These are phyloP conservation scores for Solanum stenotomum DNA, from an alignment of 257 asterid species.

Conservation along the genomic window DNA sequence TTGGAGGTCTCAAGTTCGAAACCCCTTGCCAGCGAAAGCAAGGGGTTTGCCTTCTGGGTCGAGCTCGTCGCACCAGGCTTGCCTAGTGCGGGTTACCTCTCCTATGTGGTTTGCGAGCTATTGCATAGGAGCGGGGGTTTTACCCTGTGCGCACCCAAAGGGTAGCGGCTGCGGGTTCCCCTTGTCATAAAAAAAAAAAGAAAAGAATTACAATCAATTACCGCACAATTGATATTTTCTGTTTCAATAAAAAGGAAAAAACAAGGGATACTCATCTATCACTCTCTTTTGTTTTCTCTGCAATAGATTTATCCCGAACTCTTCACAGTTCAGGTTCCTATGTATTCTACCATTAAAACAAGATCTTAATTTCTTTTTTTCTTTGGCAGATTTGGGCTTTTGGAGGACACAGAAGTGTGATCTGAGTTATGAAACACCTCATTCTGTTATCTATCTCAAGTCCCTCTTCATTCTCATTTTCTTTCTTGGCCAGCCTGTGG, in stretches of 20 bases:
- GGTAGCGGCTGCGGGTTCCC: too few species aligned
- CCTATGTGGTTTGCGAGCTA: too few species aligned
- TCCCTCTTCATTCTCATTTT: neutral
- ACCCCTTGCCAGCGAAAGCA: too few species aligned
- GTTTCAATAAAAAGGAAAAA: neutral
- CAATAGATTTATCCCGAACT: neutral
- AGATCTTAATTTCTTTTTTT: neutral
- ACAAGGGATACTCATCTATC: neutral
- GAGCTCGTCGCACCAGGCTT: too few species aligned
- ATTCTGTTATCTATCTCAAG: neutral
- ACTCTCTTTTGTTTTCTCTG: neutral
- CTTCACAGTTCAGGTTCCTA: neutral
- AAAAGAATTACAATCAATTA: neutral
- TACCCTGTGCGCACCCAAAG: too few species aligned
- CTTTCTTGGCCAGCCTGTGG: neutral
- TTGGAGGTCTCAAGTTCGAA: too few species aligned
- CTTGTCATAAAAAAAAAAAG: too few species aligned
- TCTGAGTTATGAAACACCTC: constrained; percentile 23
- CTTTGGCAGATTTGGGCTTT: constrained; percentile 92
- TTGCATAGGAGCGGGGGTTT: too few species aligned
- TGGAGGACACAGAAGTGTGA: constrained; percentile 87
- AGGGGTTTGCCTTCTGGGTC: too few species aligned
- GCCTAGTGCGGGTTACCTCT: too few species aligned
- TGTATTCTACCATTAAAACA: neutral
- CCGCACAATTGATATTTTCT: neutral